Evolutionary conservation across 1,284 basidiomycete genomes (phyloP), one percentile per base, ranked within the genome.

Genomic region (Malassezia psittaci): DNA sequence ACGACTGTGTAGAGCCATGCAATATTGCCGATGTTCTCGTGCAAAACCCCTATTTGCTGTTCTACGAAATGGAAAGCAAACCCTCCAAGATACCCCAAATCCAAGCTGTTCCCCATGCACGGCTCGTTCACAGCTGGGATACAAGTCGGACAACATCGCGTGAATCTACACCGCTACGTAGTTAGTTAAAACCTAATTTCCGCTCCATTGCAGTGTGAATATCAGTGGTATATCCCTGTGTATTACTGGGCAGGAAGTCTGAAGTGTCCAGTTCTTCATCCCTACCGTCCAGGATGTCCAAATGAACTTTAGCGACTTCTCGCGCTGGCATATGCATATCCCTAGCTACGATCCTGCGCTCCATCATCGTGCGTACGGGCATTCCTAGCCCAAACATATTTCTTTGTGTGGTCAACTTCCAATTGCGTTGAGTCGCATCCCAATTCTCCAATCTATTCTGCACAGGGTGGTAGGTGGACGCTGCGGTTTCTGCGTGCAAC

Each of bases 291-390:
- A 74, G 65, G 16, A 74, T 68, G 54, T 71, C 68, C 24, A 71
- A 58, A 50, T 74, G 72, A 43, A 74, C 52, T 39, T 63, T 57
- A 40, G 69, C 64, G 48, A 69, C 54, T 43, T 52, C 52, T 29
- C 59, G 40, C 11, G 57, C 52, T 8, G 65, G 62, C 51, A 65
- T 61, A 42, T 60, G 62, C 7, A 57, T 57, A 51, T 60, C 57
- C 56, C 63, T 34, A 15, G 46, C 5, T 13, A 89, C 88, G 45
- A 90, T 81, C 79, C 86, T 87, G 68, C 90, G 82, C 76, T 98
- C 93, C 93, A 98, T 96, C 66, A 93, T 79, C 55, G 84, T 79
- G 42, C 90, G 82, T 74, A 94, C 82, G 5, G 93, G 93, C 36
- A 87, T 85, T 65, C 88, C 87, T 63, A 96, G 75, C 37, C 93